Base-by-base conservation (phyloP, 768 basidiomycete genomes). In the Lentinula edodes region DNA sequence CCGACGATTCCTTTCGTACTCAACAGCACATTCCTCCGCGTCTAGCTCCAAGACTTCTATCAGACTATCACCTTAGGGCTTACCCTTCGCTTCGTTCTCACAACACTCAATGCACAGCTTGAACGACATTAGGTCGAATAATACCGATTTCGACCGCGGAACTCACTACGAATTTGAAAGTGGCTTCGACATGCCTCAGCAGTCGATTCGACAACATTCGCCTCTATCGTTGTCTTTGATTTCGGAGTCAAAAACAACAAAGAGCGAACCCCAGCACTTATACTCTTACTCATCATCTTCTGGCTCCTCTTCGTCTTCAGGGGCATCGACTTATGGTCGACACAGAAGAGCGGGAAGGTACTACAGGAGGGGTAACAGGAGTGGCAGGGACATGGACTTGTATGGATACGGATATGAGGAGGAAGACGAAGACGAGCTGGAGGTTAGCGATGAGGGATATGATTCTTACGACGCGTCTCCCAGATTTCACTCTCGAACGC, bases 161-260 rank as follows among this genome's bases (percentile, higher is more conserved):
- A 28, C 41, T 12, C 23, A 42, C 39, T 43, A 32, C 41, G 55
- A 43, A 28, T 56, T 20, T 16, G 39, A 52, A n/a, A 35, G 43
- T 16, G 34, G 35, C 35, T 35, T 36, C 36, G 18, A 54, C 53
- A 54, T 54, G 53, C 53, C 53, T 4, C 35, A 54, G 12, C 53
- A 54, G n/a, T 54, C 53, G 7, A 54, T 54, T 54, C 53, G 53
- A 36, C n/a, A 18, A 41, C 53, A 35, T 54, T 54, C 53, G 53
- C 53, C 53, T 35, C 39, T 54, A 23, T 54, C 53, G 7, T n/a
- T 54, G 53, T 54, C 53, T 54, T 54, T 54, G 53, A 54, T 54
- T 8, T 39, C 53, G 6, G 53, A 54, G 18, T 41, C 34, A 35
- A 54, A 54, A 18, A 20, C 20, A n/a, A 41, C 53, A 54, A 54